These are phyloP conservation scores for Dactylellina drechsleri DNA, from an alignment of 2,329 filamentous ascomycete species.

Conservation along the genomic window DNA sequence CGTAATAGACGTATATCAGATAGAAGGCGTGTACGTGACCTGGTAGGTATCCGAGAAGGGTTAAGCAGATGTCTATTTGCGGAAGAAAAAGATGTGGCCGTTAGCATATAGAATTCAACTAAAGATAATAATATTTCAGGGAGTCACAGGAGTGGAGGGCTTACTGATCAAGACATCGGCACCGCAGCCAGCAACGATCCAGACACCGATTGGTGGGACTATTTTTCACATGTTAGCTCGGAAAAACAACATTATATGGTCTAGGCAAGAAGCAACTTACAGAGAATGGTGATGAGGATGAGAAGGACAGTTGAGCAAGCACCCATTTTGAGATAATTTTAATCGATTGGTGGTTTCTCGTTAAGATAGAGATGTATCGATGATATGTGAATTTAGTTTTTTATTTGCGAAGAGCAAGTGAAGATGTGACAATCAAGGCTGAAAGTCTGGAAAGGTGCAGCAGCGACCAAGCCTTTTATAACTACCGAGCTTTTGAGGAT, in stretches of 20 bases:
- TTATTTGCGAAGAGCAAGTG: too few relatives aligned
- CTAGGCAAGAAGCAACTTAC: conserved; percentile 60
- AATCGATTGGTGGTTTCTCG: too few relatives aligned
- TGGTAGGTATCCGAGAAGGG: conserved; percentile 76
- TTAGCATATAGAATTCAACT: too few relatives aligned
- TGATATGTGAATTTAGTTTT: too few relatives aligned
- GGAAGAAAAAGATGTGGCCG: not conserved
- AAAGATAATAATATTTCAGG: too few relatives aligned
- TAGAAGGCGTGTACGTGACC: conserved; percentile 85
- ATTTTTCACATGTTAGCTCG: not conserved
- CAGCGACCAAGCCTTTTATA: not conserved
- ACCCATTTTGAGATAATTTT: conserved; percentile 58
- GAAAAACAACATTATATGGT: not conserved
- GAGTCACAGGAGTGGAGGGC: conserved; percentile 47
- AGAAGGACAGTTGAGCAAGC: conserved; percentile 62
- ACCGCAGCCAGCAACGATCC: conserved; percentile 73
- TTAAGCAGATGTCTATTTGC: conserved; percentile 71
- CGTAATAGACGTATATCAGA: conserved; percentile 83
- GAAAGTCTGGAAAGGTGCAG: not conserved
- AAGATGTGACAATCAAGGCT: not conserved
- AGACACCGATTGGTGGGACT: conserved; percentile 76
- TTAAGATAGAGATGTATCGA: too few relatives aligned
- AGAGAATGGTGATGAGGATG: conserved; percentile 65
- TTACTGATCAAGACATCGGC: conserved; percentile 61
- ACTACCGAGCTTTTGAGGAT: not conserved